Evolutionary conservation across 306 rosid species (phyloP).

Genomic region (Lotus japonicus): DNA sequence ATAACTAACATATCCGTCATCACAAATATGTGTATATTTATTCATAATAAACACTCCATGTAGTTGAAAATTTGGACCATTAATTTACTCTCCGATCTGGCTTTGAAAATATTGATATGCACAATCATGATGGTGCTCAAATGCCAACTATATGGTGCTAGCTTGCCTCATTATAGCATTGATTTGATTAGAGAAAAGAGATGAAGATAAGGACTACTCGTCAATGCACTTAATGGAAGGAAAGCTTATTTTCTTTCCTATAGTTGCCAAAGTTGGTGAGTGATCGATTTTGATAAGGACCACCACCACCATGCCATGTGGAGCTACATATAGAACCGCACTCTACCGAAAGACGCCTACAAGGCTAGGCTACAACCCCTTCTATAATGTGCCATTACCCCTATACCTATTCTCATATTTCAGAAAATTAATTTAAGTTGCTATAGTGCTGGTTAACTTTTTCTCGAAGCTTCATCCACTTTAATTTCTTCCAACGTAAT

Average conservation of each 20-base stretch:
- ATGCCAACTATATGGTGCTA: not conserved
- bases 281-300: slow-evolving; percentile 35
- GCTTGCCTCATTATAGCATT: not conserved
- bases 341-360: slow-evolving; percentile 8
- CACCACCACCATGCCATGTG: slow-evolving; percentile 21
- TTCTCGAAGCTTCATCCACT: not conserved
- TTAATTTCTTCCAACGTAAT: not conserved
- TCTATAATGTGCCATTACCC: slow-evolving; percentile 26
- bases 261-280: slow-evolving; percentile 20
- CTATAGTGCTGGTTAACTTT: not conserved
- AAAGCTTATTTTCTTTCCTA: slow-evolving; percentile 6
- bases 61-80: too few species aligned
- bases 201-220: slow-evolving; percentile 17
- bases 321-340: not conserved
- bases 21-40: too few species aligned
- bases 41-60: too few species aligned
- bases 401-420: slow-evolving; percentile 7
- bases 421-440: not conserved
- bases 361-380: too few species aligned
- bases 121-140: not conserved
- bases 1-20: too few species aligned
- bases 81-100: not conserved
- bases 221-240: slow-evolving; percentile 1
- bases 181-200: slow-evolving; percentile 1
- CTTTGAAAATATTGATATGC: not conserved